Evolutionary conservation across 805 yeast species (phyloP).

Genomic region (Kodamaea sagamina): DNA sequence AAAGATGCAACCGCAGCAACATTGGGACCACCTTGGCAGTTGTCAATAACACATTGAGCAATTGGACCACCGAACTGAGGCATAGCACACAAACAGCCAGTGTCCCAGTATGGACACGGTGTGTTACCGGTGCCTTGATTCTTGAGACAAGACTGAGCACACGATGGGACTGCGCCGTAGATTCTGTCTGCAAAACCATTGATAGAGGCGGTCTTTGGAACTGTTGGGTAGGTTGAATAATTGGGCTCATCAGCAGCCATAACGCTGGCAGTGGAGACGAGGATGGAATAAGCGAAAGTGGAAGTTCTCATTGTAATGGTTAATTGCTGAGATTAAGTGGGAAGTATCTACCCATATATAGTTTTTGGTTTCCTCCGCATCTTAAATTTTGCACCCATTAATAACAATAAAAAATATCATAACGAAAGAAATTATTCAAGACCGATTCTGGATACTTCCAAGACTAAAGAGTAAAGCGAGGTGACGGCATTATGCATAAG

Average conservation of each 20-base stretch:
- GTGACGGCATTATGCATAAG: too few relatives aligned
- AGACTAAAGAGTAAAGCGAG: too few relatives aligned
- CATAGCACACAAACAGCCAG: constrained; percentile 49
- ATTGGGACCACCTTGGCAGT: constrained; percentile 33
- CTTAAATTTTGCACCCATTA: too few relatives aligned
- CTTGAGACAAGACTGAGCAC: constrained; percentile 40
- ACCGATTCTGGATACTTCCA: too few relatives aligned
- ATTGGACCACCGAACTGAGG: constrained; percentile 34
- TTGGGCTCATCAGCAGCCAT: constrained; percentile 11
- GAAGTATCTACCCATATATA: not conserved
- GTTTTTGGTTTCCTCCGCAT: too few relatives aligned
- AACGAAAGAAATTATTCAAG: too few relatives aligned
- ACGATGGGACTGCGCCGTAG: constrained; percentile 33
- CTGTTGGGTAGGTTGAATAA: constrained; percentile 34
- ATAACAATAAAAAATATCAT: too few relatives aligned
- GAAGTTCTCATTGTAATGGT: constrained; percentile 9
- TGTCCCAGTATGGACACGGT: constrained; percentile 50
- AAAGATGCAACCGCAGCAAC: constrained; percentile 25
- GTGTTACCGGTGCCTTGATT: constrained; percentile 33
- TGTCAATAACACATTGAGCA: constrained; percentile 34
- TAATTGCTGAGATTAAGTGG: not conserved
- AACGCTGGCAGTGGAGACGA: constrained; percentile 9
- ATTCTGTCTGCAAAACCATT: constrained; percentile 46
- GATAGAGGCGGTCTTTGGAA: constrained; percentile 40
- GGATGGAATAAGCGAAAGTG: constrained; percentile 10